Conservation (phyloP, 208 protist species). For the Vickermania ingenoplastis region DNA sequence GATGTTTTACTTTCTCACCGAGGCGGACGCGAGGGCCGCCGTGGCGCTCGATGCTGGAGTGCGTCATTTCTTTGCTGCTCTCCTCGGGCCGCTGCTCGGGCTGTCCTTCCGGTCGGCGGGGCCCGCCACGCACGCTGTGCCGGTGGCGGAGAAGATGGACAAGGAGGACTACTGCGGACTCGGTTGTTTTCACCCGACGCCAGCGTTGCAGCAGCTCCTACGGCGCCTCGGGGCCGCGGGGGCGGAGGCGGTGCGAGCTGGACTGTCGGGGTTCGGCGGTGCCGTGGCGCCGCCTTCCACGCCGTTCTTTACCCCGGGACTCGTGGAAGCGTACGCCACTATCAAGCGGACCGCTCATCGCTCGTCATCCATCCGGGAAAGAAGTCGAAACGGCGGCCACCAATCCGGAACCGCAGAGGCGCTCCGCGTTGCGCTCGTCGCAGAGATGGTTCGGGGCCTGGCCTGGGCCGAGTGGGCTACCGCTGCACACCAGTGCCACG, state of each 20-base stretch:
- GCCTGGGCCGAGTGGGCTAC: not conserved
- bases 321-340: not conserved
- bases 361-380: not conserved
- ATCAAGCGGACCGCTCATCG: not conserved
- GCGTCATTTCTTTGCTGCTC: not conserved
- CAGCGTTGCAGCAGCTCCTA: not conserved
- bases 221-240: not conserved
- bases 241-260: not conserved
- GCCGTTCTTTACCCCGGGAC: not conserved
- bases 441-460: not conserved
- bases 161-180: not conserved
- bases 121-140: not conserved
- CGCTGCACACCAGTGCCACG: not conserved
- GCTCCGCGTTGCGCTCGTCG: not conserved
- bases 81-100: not conserved
- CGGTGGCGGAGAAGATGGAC: not conserved
- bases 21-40: not conserved
- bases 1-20: not conserved
- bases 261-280: too few species aligned
- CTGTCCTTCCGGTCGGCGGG: not conserved
- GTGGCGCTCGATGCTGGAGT: not conserved
- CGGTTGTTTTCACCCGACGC: not conserved
- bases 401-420: not conserved
- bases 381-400: not conserved
- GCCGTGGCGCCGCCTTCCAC: not conserved